Evolutionary conservation across 495 filamentous ascomycete genomes (phyloP), one percentile per base, ranked within the genome.

Genomic region (Penicillium bovifimosum): DNA sequence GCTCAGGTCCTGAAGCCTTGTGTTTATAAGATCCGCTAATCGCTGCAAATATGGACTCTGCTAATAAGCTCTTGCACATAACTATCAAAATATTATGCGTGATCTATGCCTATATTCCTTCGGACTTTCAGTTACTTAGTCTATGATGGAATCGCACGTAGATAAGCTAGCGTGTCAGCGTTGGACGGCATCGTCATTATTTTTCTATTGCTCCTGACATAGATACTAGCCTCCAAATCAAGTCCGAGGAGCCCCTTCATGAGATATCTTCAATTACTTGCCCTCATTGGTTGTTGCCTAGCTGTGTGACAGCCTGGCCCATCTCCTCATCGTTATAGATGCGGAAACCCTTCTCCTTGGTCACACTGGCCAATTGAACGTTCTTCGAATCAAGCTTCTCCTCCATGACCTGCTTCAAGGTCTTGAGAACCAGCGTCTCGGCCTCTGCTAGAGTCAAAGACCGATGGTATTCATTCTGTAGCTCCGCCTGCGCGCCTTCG

Each of bases 321-420:
- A 98, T 98, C 73, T 97, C 92, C 65, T 88, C 90, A 61, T 98
- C 93, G 50, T 83, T 86, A 76, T 98, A 96, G 79, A 98, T 96
- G 68, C 86, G 86, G 79, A 98, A 97, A 14, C 95, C 93, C 68
- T 88, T 91, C 52, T 95, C 91, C 78, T 92, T 96, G 53, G 93
- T 98, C 48, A 97, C 95, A 64, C 91, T 96, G 39, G 93, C 93
- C 58, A 98, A 72, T 79, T 97, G 93, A 59, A 98, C 95, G 65
- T 97, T 98, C 81, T 97, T 97, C 36, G 87, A 79, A 68, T 98
- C 93, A 47, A 98, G 81, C 78, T 97, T 98, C 83, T 98, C 93
- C 76, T 98, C 93, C 93, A 98, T 98, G 47, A 98, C 93, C 76
- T 98, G 93, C 80, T 98, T 98, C 70, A 98, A 72, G 33, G 93